A percentile compares a stretch with the other conserved stretches of the same genome.
Evolutionary conservation across 768 basidiomycete genomes (phyloP).

Genomic region (Phaffia tasmanica): DNA sequence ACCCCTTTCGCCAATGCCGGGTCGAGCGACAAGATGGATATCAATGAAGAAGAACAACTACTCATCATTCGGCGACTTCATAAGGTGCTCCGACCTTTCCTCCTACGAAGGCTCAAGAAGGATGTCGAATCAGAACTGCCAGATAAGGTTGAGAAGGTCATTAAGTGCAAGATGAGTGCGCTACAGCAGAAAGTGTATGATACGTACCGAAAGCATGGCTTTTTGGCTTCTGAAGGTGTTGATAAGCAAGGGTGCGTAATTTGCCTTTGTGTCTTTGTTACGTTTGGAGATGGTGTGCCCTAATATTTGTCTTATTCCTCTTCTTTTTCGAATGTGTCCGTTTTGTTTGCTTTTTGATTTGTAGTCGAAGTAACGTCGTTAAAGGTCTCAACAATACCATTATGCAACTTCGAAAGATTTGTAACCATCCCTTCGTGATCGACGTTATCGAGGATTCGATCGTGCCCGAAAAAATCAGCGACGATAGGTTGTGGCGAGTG

Average conservation of each 20-base stretch:
- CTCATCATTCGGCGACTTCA: conserved; percentile 93
- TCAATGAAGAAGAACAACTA: conserved; percentile 98
- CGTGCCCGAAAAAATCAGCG: conserved; percentile 66
- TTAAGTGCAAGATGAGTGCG: conserved; percentile 89
- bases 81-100: conserved; percentile 89
- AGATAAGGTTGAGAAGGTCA: conserved; percentile 95
- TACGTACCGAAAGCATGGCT: conserved; percentile 97
- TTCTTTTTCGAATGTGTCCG: background rate
- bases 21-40: conserved; percentile 83
- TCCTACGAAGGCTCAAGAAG: conserved; percentile 83
- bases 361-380: conserved; percentile 39
- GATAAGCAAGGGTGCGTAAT: conserved; percentile 21
- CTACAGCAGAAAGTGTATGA: conserved; percentile 86
- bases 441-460: conserved; percentile 90
- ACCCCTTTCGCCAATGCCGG: conserved; percentile 99
- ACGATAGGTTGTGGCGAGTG: conserved; percentile 71
- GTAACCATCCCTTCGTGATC: conserved; percentile 94
- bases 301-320: background rate
- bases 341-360: background rate
- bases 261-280: background rate
- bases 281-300: background rate
- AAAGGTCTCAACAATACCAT: conserved; percentile 88
- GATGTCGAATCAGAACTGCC: conserved; percentile 92
- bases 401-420: conserved; percentile 96
- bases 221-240: conserved; percentile 55